Conservation (phyloP, 2,329 filamentous ascomycete species). For the Ophiostoma himal-ulmi region DNA sequence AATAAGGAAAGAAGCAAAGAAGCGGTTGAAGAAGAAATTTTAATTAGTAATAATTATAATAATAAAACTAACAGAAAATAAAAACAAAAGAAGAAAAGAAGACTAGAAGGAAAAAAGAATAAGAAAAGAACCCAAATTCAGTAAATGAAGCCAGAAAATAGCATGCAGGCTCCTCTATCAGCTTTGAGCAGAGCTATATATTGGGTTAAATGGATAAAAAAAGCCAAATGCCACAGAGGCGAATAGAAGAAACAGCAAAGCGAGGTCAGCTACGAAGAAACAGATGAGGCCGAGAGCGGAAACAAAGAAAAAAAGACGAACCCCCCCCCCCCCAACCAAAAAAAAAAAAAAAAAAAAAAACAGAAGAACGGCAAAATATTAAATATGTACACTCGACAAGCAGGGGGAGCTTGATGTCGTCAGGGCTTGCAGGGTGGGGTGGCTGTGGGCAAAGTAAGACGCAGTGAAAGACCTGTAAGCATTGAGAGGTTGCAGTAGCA, state of each 20-base stretch:
- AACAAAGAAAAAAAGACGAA: neutral
- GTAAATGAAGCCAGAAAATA: neutral
- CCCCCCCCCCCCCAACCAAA: too few species aligned
- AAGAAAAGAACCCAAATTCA: neutral
- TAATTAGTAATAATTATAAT: too few species aligned
- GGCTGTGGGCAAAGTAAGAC: constrained; percentile 4
- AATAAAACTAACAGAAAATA: too few species aligned
- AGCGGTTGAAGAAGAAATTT: neutral
- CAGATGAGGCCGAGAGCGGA: neutral
- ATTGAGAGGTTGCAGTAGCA: neutral
- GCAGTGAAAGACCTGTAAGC: neutral
- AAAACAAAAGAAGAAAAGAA: too few species aligned
- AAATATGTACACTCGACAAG: neutral
- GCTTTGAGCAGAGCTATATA: neutral
- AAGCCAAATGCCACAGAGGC: neutral
- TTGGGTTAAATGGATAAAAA: neutral
- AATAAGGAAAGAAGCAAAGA: neutral
- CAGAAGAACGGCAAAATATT: neutral
- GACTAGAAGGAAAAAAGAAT: neutral
- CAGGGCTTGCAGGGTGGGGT: constrained; percentile 9
- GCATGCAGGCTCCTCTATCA: neutral
- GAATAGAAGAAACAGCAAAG: neutral
- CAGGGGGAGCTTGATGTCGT: constrained; percentile 14
- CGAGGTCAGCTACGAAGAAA: neutral
- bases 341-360: too few species aligned